These are phyloP conservation scores for Fusarium nygamai DNA, from an alignment of 2,329 filamentous ascomycete genomes.

Conservation along the genomic window DNA sequence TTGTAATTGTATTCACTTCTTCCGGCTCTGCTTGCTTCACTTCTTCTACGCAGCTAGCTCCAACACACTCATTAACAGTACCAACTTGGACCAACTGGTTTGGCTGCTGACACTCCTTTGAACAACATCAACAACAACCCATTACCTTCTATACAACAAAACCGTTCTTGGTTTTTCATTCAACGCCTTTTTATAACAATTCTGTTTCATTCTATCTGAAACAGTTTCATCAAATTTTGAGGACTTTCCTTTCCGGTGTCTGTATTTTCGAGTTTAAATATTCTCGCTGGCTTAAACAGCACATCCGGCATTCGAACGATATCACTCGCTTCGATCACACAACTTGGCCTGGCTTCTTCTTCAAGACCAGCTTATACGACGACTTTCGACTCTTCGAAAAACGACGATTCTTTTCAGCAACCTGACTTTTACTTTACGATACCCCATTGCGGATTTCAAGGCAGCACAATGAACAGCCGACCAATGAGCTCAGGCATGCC, in stretches of 20 bases:
- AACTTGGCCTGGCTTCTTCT: conserved; percentile 7
- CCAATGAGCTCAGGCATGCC: conserved; percentile 54
- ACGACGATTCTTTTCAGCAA: conserved; percentile 26
- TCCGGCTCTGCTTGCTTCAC: conserved; percentile 49
- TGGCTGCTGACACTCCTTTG: conserved; percentile 67
- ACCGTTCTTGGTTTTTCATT: conserved; percentile 25
- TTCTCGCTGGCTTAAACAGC: conserved; percentile 40
- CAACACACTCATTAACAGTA: conserved; percentile 46
- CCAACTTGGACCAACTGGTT: conserved; percentile 62
- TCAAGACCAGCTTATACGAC: conserved; percentile 28
- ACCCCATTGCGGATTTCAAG: conserved; percentile 36
- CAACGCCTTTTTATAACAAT: conserved; percentile 5
- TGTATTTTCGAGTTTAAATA: conserved; percentile 41
- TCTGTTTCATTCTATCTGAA: conserved; percentile 13
- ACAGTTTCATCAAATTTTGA: conserved; percentile 9
- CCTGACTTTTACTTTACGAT: conserved; percentile 26
- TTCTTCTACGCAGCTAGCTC: conserved; percentile 47
- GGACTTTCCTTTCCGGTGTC: conserved; percentile 27
- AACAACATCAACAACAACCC: conserved; percentile 7
- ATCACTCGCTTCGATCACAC: conserved; percentile 28
- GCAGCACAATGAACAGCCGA: conserved; percentile 33
- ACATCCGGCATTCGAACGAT: conserved; percentile 36
- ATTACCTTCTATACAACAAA: conserved; percentile 21
- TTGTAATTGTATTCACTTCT: conserved; percentile 41
- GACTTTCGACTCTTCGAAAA: conserved; percentile 29